Evolutionary conservation across 2,329 filamentous ascomycete genomes (phyloP).

Genomic region (Scolecobasidium constrictum): DNA sequence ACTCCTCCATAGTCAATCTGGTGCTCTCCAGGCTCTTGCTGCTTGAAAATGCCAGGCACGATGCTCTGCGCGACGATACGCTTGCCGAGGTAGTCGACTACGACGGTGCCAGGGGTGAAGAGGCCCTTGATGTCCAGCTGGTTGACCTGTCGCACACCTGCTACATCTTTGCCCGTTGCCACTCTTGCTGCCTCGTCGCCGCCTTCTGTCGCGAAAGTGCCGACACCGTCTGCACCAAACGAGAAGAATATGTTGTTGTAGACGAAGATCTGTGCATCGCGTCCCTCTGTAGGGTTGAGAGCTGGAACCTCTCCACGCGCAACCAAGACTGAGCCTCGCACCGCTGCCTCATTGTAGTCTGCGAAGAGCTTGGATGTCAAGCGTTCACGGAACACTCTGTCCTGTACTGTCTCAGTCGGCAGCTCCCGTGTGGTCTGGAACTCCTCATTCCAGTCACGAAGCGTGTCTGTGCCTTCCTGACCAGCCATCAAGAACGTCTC

Average conservation of each 20-base stretch:
- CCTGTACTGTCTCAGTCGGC: constrained; percentile 85
- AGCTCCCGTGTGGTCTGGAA: constrained; percentile 95
- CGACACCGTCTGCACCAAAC: constrained; percentile 92
- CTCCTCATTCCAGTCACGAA: constrained; percentile 98
- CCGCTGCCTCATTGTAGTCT: constrained; percentile 93
- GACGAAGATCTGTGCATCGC: constrained; percentile 94
- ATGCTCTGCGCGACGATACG: constrained; percentile 96
- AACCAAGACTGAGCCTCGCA: constrained; percentile 82
- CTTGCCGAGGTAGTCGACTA: constrained; percentile 94
- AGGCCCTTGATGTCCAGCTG: constrained; percentile 91
- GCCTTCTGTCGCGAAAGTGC: constrained; percentile 91
- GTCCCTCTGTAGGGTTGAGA: constrained; percentile 84
- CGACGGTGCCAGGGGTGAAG: constrained; percentile 90
- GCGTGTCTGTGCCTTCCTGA: constrained; percentile 83
- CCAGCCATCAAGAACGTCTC: constrained; percentile 86
- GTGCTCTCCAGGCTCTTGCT: constrained; percentile 92
- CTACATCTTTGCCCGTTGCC: constrained; percentile 91
- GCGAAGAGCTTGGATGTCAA: constrained; percentile 93
- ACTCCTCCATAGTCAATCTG: constrained; percentile 98
- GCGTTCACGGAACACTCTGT: constrained; percentile 89
- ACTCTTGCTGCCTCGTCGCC: constrained; percentile 93
- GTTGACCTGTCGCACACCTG: constrained; percentile 89
- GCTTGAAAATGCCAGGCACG: constrained; percentile 97
- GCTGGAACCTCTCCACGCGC: constrained; percentile 86
- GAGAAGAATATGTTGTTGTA: constrained; percentile 99